Conservation (phyloP, 2,329 filamentous ascomycete species). For the Erysiphe pulchra region DNA sequence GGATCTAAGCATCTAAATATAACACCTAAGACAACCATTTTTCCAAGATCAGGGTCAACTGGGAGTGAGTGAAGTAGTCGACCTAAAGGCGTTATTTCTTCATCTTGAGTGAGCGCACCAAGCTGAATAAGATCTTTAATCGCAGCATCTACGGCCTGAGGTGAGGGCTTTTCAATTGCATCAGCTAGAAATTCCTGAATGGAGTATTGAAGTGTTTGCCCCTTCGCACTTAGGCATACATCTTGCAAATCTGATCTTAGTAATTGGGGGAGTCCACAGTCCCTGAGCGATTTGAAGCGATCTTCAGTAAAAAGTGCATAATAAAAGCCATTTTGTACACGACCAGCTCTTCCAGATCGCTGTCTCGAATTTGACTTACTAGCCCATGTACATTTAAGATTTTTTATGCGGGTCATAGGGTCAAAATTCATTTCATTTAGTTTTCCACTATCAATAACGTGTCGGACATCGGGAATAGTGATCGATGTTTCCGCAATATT, state of each 20-base stretch:
- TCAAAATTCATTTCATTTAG: constrained; percentile 91
- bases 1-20: constrained; percentile 80
- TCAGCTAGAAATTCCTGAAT: constrained; percentile 56
- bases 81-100: constrained; percentile 60
- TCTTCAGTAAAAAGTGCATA: constrained; percentile 81
- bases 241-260: constrained; percentile 75
- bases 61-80: constrained; percentile 76
- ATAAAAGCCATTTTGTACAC: constrained; percentile 70
- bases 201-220: constrained; percentile 51
- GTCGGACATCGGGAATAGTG: constrained; percentile 86
- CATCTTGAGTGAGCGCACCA: constrained; percentile 59
- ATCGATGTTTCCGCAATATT: constrained; percentile 97
- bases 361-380: constrained; percentile 83
- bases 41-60: constrained; percentile 67
- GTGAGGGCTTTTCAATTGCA: constrained; percentile 66
- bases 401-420: constrained; percentile 65
- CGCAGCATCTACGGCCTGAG: constrained; percentile 58
- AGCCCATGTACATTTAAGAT: constrained; percentile 76
- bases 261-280: constrained; percentile 63
- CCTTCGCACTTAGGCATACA: constrained; percentile 76
- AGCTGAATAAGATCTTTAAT: constrained; percentile 56
- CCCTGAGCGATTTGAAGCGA: constrained; percentile 65
- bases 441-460: constrained; percentile 77
- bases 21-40: constrained; percentile 78
- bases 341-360: constrained; percentile 69